Evolutionary conservation across 2,329 filamentous ascomycete genomes (phyloP), one percentile per base, ranked within the genome.

Genomic region (Penicillium hesseltinei): DNA sequence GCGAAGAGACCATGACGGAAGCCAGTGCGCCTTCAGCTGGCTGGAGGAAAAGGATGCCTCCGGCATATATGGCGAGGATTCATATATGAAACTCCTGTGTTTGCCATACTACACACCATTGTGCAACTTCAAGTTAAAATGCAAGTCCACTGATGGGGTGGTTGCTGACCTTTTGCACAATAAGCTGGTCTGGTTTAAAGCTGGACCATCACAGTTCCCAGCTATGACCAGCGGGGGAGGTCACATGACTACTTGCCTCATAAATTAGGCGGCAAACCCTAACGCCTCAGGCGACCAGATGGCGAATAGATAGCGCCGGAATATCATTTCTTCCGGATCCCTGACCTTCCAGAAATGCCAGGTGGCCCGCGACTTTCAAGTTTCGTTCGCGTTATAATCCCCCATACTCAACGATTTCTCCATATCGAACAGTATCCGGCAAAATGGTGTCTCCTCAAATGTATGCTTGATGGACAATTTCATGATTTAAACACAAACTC

Each of bases 401-500:
- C 40, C 50, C 51, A 51, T 51, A 58, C 55, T 54, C 51, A 54
- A 31, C 52, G 44, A 52, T 57, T 60, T 54, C 47, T 42, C 59
- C 45, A 54, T 56, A 38, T 56, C 43, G 51, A 62, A 63, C 47
- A 62, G 59, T 54, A 61, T 54, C 62, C 62, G 68, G 68, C 74
- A 85, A 77, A 74, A 88, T 88, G 85, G 84, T 88, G 68, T 85
- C 80, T 70, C 82, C 86, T 68, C 86, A 88, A 75, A 80, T 88
- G 86, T 88, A 80, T 72, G 84, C 73, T 56, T 39, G 27, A 53
- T 42, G 9, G 25, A 10, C 13, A 54, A 50, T 19, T 47, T 36
- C 35, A 46, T 11, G 21, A 33, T 42, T n/a, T 5, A 5, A n/a
- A 39, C 29, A n/a, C n/a, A n/a, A 43, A n/a, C 8, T 11, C 21